Conservation (phyloP, 2,329 filamentous ascomycete species). For the Claviceps quebecensis region DNA sequence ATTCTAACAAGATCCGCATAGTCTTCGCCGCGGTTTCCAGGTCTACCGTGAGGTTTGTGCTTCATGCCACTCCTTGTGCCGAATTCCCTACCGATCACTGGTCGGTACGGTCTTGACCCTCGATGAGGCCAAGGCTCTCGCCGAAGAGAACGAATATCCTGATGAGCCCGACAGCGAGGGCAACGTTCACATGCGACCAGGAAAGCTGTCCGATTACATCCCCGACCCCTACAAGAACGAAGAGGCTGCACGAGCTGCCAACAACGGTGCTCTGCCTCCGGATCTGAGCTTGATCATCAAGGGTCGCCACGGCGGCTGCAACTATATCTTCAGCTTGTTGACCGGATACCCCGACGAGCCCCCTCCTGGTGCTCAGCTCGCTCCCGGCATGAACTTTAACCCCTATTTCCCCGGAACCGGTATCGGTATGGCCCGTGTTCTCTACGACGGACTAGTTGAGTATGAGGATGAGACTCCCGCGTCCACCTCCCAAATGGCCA, state of each 20-base stretch:
- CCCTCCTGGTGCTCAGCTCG: conserved; percentile 74
- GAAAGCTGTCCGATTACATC: conserved; percentile 97
- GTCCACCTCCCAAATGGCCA: conserved; percentile 97
- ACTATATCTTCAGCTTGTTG: conserved; percentile 96
- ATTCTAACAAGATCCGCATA: conserved; percentile 21
- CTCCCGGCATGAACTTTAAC: conserved; percentile 96
- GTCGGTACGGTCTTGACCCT: conserved; percentile 89
- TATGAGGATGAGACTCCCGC: conserved; percentile 95
- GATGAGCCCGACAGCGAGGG: conserved; percentile 96
- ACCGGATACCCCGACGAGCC: conserved; percentile 96
- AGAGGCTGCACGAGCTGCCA: conserved; percentile 91
- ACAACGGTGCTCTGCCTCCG: conserved; percentile 93
- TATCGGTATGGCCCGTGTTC: conserved; percentile 96
- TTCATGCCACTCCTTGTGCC: conserved; percentile 89
- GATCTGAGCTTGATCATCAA: conserved; percentile 98
- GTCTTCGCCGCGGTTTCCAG: conserved; percentile 96
- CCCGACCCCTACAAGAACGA: conserved; percentile 96
- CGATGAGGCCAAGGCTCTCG: conserved; percentile 93
- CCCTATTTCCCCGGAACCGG: conserved; percentile 98
- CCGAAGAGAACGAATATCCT: conserved; percentile 98
- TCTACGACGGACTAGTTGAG: conserved; percentile 94
- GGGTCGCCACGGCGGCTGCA: conserved; percentile 90
- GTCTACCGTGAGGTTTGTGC: conserved; percentile 98
- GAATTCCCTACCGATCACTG: conserved; percentile 83
- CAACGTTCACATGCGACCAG: conserved; percentile 94